Base-by-base conservation (phyloP, 2,329 filamentous ascomycete genomes). In the Cadophora gregata region DNA sequence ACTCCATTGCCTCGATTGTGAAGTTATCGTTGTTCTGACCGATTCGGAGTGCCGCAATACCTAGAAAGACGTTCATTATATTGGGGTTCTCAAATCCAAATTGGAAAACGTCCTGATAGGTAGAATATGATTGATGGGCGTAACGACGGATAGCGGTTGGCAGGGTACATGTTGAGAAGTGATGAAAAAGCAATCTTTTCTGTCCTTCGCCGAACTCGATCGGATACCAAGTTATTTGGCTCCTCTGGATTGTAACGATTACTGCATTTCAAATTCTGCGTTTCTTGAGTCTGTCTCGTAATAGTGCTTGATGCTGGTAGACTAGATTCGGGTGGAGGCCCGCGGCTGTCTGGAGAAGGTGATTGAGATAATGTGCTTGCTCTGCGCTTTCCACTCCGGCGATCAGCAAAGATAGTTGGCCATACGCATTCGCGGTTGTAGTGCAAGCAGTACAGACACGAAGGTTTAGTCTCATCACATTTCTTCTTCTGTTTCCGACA, bases 401-500 rank as follows among this genome's bases (percentile, higher is more conserved):
- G 27, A 33, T 55, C 51, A 33, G 29, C 51, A 33, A 55, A 55
- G 1, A 31, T 29, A 55, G 51, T 55, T 10, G 51, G 51, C 51
- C 51, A 55, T 31, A 31, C 27, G 33, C 29, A 55, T 55, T 55
- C 27, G 19, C 51, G 51, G 7, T 55, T 55, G 19, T 55, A 55
- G 27, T 55, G 51, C 14, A 55, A 33, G 21, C 51, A 55, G 21
- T 33, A 33, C 16, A 33, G 14, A 19, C 51, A 55, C 4, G 51
- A 55, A 31, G 51, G 51, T 6, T 55, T 55, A 3, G 16, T 55
- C 19, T 55, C 51, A 16, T 55, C 51, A 27, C 51, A 55, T 55
- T 55, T 55, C 51, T 55, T 55, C 12, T 55, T 55, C 51, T 55
- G 51, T 21, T 55, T 55, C 27, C 51, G 10, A 7, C 51, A 55